Evolutionary conservation across 345 rosid species (phyloP), one percentile per base, ranked within the genome.

Genomic region (Xanthoceras sorbifolium): DNA sequence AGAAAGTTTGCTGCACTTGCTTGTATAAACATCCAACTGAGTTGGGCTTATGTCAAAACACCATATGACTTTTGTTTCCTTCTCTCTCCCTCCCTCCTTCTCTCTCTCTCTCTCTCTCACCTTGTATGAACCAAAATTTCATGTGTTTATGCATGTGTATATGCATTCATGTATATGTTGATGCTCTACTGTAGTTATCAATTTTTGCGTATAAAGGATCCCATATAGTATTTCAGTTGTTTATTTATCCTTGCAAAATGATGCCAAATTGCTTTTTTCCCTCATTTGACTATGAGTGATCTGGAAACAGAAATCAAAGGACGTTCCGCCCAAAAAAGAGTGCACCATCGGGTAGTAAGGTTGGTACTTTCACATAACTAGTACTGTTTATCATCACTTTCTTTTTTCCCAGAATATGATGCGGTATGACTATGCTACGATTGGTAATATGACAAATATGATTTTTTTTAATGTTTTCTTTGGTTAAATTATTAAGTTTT

Each of bases 291-390:
- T 73, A 50, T 69, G 29, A 46, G 1, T 18, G 23, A 63, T 66
- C 32, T 82, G 73, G 31, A 76, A 82, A 80, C 90, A 95, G 99
- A 85, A 95, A 95, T 81, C 99, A 95, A 54, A 87, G 93, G 85
- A 96, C 99, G 59, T 96, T 96, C 81, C 98, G 99, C 64, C 99
- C 99, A 2, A 96, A 96, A 76, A 93, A 93, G 88, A 93, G 97
- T 71, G 99, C 98, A 23, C 98, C 99, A 36, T 92, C 99, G 0
- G 99, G 99, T 80, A 96, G 98, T 84, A 96, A 96, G 99, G 98
- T 96, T 76, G 48, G 93, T 85, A 28, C 31, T 28, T 73, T 61
- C 76, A 67, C 25, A 20, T 44, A 22, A 71, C 2, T 73, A 65
- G 29, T 34, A 32, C 44, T 25, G 48, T 23, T 69, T 68, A 12